Evolutionary conservation across 441 rosid species (phyloP).

Genomic region (Syzygium malaccense): DNA sequence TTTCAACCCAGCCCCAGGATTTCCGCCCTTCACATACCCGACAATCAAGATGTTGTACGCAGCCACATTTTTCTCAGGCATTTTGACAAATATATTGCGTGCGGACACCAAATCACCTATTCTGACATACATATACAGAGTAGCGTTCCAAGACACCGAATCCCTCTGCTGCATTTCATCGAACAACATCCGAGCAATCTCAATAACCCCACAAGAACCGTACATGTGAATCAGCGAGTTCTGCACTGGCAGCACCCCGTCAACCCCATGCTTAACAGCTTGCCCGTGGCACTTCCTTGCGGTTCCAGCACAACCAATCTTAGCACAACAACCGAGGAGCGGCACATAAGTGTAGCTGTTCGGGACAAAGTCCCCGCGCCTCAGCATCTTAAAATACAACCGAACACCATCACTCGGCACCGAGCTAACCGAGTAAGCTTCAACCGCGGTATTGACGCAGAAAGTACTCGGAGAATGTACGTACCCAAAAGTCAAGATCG

Average conservation of each 20-base stretch:
- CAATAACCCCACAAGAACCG: conserved; percentile 24
- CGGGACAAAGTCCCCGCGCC: conserved; percentile 37
- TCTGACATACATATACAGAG: conserved; percentile 13
- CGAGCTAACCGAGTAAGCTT: conserved; percentile 40
- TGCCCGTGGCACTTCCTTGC: conserved; percentile 55
- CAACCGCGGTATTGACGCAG: conserved; percentile 40
- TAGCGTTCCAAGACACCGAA: conserved; percentile 38
- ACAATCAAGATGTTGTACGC: conserved; percentile 48
- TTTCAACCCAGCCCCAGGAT: conserved; percentile 39
- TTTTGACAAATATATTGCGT: conserved; percentile 31
- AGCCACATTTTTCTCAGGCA: conserved; percentile 27
- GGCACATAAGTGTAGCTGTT: conserved; percentile 55
- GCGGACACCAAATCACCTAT: conserved; percentile 20
- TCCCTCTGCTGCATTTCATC: conserved; percentile 33
- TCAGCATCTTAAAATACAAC: conserved; percentile 39
- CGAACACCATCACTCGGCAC: conserved; percentile 25
- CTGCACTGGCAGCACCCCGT: conserved; percentile 34
- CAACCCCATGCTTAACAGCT: conserved; percentile 46
- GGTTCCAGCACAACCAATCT: conserved; percentile 23
- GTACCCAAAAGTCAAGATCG: conserved; percentile 29
- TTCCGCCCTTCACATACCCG: conserved; percentile 32
- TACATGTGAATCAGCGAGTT: conserved; percentile 50
- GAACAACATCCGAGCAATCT: conserved; percentile 30
- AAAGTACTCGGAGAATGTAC: conserved; percentile 28
- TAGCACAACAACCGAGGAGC: conserved; percentile 38